Evolutionary conservation across 192 early-diverging fungal genomes (phyloP).

Genomic region (Podochytrium sp.): DNA sequence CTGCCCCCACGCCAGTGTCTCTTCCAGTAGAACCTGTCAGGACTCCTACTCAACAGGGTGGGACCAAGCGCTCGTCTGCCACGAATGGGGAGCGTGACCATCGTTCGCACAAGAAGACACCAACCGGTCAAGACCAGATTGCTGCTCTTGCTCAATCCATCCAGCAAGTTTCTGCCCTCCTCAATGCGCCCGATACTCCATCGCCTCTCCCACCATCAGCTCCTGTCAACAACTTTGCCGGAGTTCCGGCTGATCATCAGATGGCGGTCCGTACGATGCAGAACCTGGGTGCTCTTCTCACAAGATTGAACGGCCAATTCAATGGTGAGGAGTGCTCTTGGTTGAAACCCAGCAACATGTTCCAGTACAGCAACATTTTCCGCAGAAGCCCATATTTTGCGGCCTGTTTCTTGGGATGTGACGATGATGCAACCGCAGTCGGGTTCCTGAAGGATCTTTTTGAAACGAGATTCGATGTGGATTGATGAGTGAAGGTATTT

Average conservation of each 20-base stretch:
- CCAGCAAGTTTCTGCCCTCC: no score
- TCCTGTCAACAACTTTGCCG: no score
- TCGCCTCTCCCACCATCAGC: no score
- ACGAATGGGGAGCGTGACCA: no score
- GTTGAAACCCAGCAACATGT: background rate
- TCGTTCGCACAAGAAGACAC: no score
- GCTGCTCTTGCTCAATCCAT: no score
- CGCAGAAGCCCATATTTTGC: background rate
- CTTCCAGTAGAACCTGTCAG: no score
- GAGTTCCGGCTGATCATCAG: background rate
- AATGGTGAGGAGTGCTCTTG: background rate
- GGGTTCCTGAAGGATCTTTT: background rate
- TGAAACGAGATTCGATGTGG: background rate
- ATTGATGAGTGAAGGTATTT: background rate
- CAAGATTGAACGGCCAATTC: background rate
- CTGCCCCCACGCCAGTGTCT: no score
- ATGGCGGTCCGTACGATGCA: background rate
- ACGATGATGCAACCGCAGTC: background rate
- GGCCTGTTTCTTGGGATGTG: background rate
- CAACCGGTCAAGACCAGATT: no score
- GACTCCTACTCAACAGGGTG: no score
- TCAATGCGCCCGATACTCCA: no score
- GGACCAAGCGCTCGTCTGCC: no score
- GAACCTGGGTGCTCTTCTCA: background rate
- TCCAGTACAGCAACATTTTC: background rate